Conservation (phyloP, 176 grass and related monocot genomes). For the Echinochloa phyllopogon region DNA sequence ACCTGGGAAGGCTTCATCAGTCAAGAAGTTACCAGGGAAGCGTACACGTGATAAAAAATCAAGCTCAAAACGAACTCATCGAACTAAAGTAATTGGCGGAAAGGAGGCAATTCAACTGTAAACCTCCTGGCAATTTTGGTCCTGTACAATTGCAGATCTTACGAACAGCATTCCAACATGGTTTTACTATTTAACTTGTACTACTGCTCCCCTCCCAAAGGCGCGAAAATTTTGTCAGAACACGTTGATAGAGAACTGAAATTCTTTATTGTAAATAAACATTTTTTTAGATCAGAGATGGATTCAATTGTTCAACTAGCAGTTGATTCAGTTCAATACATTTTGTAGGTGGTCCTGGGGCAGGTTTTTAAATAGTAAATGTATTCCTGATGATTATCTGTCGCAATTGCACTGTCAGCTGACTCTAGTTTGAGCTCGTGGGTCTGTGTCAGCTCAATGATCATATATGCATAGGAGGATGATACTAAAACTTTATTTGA, state of each 20-base stretch:
- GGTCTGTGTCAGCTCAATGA: no score
- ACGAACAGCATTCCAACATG: slow-evolving; percentile 26
- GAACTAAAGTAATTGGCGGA: slow-evolving; percentile 39
- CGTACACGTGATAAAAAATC: slow-evolving; percentile 67
- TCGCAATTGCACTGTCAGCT: no score
- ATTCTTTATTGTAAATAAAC: slow-evolving; percentile 74
- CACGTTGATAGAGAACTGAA: slow-evolving; percentile 59
- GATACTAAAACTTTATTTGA: no score
- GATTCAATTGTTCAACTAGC: slow-evolving; percentile 19
- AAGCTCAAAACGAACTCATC: slow-evolving; percentile 58
- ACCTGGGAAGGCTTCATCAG: slow-evolving; percentile 45
- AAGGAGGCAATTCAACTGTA: slow-evolving; percentile 58
- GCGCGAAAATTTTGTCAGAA: slow-evolving; percentile 58
- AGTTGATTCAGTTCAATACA: slow-evolving; percentile 3
- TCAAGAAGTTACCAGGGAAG: slow-evolving; percentile 54
- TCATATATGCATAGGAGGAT: no score
- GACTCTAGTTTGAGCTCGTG: no score
- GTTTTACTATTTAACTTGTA: slow-evolving; percentile 49
- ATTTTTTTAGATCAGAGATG: slow-evolving; percentile 42
- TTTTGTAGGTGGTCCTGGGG: not conserved
- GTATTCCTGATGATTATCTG: not conserved
- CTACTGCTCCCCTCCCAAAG: slow-evolving; percentile 39
- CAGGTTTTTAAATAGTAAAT: not conserved
- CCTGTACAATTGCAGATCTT: slow-evolving; percentile 26
- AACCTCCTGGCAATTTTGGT: slow-evolving; percentile 46